Evolutionary conservation across 2,329 filamentous ascomycete genomes (phyloP).

Genomic region (Diaporthe sp.): DNA sequence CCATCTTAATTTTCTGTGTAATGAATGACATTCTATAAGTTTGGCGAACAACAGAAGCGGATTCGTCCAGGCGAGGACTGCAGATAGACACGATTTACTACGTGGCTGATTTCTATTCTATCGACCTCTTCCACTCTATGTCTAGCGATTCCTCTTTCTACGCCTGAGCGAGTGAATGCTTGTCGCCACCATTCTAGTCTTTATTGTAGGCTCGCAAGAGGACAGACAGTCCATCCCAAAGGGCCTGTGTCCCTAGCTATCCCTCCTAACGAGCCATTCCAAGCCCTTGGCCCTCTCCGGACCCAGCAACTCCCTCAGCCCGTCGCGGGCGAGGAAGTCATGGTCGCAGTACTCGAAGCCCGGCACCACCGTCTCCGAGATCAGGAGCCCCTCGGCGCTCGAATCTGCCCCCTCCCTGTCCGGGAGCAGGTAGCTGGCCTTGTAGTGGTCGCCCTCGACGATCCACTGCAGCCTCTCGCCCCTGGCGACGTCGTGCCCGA

Average conservation of each 20-base stretch:
- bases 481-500: slow-evolving; percentile 68
- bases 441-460: slow-evolving; percentile 77
- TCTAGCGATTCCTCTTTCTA: not conserved
- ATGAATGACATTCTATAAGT: not conserved
- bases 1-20: not conserved
- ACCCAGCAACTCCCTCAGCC: slow-evolving; percentile 66
- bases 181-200: not conserved
- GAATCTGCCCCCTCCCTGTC: slow-evolving; percentile 52
- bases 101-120: not conserved
- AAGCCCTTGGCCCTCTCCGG: slow-evolving; percentile 64
- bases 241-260: not conserved
- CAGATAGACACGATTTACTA: not conserved
- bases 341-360: slow-evolving; percentile 78
- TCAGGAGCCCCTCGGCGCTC: slow-evolving; percentile 68
- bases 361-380: slow-evolving; percentile 77
- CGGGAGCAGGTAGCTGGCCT: slow-evolving; percentile 72
- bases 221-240: not conserved
- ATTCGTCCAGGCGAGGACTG: no score
- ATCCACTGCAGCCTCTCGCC: slow-evolving; percentile 78
- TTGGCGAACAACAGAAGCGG: not conserved
- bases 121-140: no score
- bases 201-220: not conserved
- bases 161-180: not conserved
- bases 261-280: slow-evolving; percentile 57
- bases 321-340: slow-evolving; percentile 71